phyloP scores from a whole-genome alignment of 768 basidiomycete genomes.

The Suillus weaverae region DNA sequence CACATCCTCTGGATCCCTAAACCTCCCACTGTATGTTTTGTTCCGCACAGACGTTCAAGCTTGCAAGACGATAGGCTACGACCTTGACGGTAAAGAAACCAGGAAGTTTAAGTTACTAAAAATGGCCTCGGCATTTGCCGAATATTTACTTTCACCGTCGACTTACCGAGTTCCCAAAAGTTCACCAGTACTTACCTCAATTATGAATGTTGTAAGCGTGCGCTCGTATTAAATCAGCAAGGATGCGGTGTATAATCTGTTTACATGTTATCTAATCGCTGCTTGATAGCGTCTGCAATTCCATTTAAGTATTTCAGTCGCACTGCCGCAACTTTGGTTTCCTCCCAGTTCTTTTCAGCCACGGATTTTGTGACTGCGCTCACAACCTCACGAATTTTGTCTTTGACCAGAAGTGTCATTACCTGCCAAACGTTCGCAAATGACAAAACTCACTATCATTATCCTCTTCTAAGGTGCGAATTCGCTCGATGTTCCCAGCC shows the following conservation, averaged over 20 bases:
- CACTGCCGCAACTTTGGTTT: slow-evolving; percentile 59
- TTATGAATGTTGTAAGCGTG: too few species aligned
- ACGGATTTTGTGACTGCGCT: slow-evolving; percentile 50
- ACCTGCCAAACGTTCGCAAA: background rate
- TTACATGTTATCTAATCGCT: slow-evolving; percentile 12
- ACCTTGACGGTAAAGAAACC: background rate
- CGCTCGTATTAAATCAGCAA: background rate
- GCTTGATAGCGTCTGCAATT: slow-evolving; percentile 42
- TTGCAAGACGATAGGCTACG: background rate
- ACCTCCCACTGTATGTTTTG: background rate
- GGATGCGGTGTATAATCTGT: background rate
- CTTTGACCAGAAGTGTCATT: slow-evolving; percentile 36
- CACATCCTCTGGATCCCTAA: background rate
- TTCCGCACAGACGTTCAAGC: background rate
- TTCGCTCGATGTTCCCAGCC: slow-evolving; percentile 47
- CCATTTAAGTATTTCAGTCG: slow-evolving; percentile 73
- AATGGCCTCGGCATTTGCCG: background rate
- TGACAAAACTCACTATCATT: slow-evolving; percentile 51
- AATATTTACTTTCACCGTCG: background rate
- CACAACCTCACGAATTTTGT: slow-evolving; percentile 48
- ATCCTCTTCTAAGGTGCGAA: slow-evolving; percentile 49
- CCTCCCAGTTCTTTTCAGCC: slow-evolving; percentile 50
- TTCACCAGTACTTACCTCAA: too few species aligned
- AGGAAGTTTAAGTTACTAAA: too few species aligned
- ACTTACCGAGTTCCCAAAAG: too few species aligned